phyloP scores from a whole-genome alignment of 179 eudicot genomes.

The Pouteria campechiana region DNA sequence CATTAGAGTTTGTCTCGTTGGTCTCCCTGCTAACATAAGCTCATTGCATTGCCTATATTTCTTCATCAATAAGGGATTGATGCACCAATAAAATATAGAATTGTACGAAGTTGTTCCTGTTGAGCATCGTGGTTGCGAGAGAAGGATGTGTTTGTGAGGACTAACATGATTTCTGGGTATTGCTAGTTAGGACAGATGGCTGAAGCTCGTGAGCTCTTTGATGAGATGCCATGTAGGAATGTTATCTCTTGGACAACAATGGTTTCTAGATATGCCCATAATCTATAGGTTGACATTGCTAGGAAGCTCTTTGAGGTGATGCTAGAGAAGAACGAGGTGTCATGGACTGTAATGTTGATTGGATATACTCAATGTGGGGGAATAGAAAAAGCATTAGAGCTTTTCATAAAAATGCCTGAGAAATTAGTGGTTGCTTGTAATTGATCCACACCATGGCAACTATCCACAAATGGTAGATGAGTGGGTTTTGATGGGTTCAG shows the following conservation, averaged over 20 bases:
- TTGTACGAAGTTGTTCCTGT: no score
- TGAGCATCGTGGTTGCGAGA: no score
- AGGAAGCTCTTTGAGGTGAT: conserved; percentile 74
- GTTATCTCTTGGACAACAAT: conserved; percentile 57
- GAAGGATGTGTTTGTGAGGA: conserved; percentile 55
- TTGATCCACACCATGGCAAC: no score
- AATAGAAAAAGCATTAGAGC: conserved; percentile 40
- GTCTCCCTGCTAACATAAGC: conserved; percentile 62
- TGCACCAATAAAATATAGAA: no score
- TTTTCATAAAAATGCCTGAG: conserved; percentile 41
- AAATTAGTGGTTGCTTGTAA: conserved; percentile 37
- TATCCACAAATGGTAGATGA: no score
- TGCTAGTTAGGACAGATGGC: conserved; percentile 36
- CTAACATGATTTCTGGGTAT: conserved; percentile 51
- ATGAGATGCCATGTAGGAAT: conserved; percentile 38
- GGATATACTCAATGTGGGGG: conserved; percentile 49
- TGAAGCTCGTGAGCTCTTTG: conserved; percentile 56
- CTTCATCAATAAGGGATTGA: no score
- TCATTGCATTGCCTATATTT: no score
- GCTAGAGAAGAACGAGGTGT: conserved; percentile 62
- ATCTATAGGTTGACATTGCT: conserved; percentile 40
- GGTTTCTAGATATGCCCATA: conserved; percentile 43
- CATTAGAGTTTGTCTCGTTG: conserved; percentile 79
- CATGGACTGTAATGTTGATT: conserved; percentile 65
- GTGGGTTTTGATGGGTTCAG: no score